Evolutionary conservation across 2,329 filamentous ascomycete species (phyloP).

Genomic region (Ceratocystis smalleyi): DNA sequence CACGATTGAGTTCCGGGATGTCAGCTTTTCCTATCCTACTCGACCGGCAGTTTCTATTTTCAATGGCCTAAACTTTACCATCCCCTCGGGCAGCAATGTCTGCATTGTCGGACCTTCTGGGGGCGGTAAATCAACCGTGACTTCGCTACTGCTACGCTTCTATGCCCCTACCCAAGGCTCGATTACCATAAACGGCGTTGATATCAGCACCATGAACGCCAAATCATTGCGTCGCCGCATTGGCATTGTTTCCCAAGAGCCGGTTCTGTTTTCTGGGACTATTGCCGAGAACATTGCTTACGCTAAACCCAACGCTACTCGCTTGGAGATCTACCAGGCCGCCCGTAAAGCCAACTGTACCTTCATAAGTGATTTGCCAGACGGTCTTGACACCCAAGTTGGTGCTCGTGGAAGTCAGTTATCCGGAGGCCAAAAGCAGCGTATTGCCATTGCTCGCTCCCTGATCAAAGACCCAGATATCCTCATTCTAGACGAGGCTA

Average conservation of each 20-base stretch:
- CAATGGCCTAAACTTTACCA: conserved; percentile 73
- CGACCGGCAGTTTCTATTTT: conserved; percentile 86
- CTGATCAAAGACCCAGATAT: conserved; percentile 94
- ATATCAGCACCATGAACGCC: conserved; percentile 75
- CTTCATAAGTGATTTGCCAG: conserved; percentile 92
- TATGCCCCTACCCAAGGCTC: conserved; percentile 66
- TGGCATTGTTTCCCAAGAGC: conserved; percentile 89
- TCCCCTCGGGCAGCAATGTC: conserved; percentile 84
- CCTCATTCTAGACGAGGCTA: conserved; percentile 89
- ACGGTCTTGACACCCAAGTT: conserved; percentile 85
- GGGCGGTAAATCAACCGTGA: conserved; percentile 91
- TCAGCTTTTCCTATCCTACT: conserved; percentile 85
- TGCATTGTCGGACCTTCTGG: conserved; percentile 93
- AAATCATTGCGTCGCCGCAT: conserved; percentile 87
- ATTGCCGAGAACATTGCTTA: conserved; percentile 87
- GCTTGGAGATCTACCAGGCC: conserved; percentile 68
- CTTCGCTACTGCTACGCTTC: conserved; percentile 78
- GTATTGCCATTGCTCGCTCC: conserved; percentile 90
- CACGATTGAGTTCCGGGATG: conserved; percentile 71
- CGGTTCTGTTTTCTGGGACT: conserved; percentile 75
- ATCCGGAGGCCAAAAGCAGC: conserved; percentile 91
- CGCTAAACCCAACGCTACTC: conserved; percentile 62
- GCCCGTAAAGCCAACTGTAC: conserved; percentile 87
- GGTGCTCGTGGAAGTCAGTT: conserved; percentile 85
- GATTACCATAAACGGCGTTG: conserved; percentile 70